These are phyloP conservation scores for Magnusiomyces fungicola DNA, from an alignment of 1,139 yeast species.

Conservation along the genomic window DNA sequence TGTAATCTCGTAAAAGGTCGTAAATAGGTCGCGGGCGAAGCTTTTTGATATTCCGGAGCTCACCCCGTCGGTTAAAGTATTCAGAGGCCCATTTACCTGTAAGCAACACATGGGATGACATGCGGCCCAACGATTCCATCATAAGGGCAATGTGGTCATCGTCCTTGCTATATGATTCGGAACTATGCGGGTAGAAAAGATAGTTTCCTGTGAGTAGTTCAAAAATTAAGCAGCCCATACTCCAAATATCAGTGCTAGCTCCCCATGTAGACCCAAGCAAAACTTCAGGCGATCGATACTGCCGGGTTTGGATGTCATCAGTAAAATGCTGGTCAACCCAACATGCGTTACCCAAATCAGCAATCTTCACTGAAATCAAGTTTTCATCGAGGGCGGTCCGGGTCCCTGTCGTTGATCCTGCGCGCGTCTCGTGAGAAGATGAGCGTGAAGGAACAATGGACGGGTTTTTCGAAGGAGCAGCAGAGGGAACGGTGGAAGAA, in stretches of 20 bases:
- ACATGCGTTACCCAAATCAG: constrained; percentile 84
- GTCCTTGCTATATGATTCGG: constrained; percentile 55
- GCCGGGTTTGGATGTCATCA: constrained; percentile 79
- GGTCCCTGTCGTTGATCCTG: constrained; percentile 10
- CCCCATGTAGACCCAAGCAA: constrained; percentile 70
- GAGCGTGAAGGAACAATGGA: constrained; percentile 12
- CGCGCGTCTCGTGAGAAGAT: constrained; percentile 9
- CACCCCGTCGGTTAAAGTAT: constrained; percentile 49
- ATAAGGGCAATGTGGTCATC: constrained; percentile 87
- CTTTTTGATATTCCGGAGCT: constrained; percentile 50
- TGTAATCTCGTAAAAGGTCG: constrained; percentile 64
- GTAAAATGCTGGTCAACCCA: constrained; percentile 68
- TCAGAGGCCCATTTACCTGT: constrained; percentile 48
- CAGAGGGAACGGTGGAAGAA: not conserved
- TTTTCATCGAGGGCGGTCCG: constrained; percentile 31
- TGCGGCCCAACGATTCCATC: constrained; percentile 59
- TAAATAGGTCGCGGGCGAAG: constrained; percentile 63
- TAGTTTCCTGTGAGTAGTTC: constrained; percentile 82
- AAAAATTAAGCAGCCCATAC: constrained; percentile 71
- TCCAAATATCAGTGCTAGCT: constrained; percentile 78
- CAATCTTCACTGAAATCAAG: constrained; percentile 54
- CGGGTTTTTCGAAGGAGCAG: not conserved
- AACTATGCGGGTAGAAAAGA: constrained; percentile 71
- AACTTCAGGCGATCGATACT: constrained; percentile 78
- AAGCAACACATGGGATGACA: constrained; percentile 47